Conservation (phyloP, 371 early-diverging fungal genomes). For the Circinella minor region DNA sequence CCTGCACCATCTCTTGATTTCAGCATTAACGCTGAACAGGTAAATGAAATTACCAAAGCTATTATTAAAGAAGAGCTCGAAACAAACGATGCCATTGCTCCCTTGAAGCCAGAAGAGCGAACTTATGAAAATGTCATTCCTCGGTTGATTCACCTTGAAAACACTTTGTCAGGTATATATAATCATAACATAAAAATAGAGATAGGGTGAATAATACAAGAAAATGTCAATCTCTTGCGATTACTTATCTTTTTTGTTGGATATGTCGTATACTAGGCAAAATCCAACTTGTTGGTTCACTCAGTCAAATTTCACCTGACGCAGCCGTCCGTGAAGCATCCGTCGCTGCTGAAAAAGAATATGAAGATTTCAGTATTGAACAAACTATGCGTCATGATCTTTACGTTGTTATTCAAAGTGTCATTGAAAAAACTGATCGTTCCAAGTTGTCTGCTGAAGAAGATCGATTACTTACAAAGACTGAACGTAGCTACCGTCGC, state of each 20-base stretch:
- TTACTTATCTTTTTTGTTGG: not conserved
- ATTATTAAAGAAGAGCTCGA: constrained; percentile 44
- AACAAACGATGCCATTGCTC: constrained; percentile 54
- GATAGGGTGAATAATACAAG: not conserved
- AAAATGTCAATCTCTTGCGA: no score
- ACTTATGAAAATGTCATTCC: constrained; percentile 68
- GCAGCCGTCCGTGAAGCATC: constrained; percentile 75
- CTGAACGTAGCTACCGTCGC: constrained; percentile 66
- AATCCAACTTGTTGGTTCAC: constrained; percentile 56
- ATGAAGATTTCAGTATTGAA: constrained; percentile 77
- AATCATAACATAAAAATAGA: no score
- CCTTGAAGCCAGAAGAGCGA: constrained; percentile 51
- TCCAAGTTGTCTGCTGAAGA: constrained; percentile 61
- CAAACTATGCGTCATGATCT: constrained; percentile 80
- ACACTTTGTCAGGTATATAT: constrained; percentile 37
- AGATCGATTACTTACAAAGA: constrained; percentile 67
- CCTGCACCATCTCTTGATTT: constrained; percentile 53
- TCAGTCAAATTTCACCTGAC: constrained; percentile 72
- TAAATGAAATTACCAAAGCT: constrained; percentile 35
- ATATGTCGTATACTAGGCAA: constrained; percentile 31
- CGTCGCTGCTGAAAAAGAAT: constrained; percentile 63
- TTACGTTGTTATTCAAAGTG: constrained; percentile 63
- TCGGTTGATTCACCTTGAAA: constrained; percentile 59
- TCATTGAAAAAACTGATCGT: constrained; percentile 59
- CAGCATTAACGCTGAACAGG: constrained; percentile 44